A percentile compares a stretch with the other conserved stretches of the same genome.
phyloP scores from a whole-genome alignment of 495 filamentous ascomycete genomes.

The Penicillium alfredii region DNA sequence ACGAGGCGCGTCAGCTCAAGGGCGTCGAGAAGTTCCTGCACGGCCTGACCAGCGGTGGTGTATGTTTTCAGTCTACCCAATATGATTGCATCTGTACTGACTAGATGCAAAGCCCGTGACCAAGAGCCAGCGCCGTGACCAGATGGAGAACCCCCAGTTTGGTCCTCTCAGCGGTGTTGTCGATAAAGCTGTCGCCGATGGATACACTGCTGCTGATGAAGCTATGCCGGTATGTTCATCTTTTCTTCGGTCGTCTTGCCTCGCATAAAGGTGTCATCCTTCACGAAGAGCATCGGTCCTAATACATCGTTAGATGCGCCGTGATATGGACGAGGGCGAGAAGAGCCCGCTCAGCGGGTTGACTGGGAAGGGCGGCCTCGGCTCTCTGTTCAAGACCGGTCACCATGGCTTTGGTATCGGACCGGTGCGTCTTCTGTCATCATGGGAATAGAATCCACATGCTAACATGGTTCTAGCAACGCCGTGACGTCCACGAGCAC shows the following conservation, averaged over 20 bases:
- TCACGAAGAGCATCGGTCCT: background rate
- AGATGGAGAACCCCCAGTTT: background rate
- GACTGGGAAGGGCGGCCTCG: conserved; percentile 14
- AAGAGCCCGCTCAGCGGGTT: conserved; percentile 9
- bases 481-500: conserved; percentile 10
- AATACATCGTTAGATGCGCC: background rate
- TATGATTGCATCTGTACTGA: background rate
- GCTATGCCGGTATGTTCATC: conserved; percentile 1
- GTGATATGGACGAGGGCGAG: conserved; percentile 1
- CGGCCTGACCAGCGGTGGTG: conserved; percentile 6
- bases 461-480: conserved; percentile 15
- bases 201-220: background rate
- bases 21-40: conserved; percentile 3
- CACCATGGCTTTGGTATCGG: conserved; percentile 22
- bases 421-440: conserved; percentile 15
- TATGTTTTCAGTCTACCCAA: background rate
- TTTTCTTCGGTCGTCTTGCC: too few relatives aligned
- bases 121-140: conserved; percentile 2
- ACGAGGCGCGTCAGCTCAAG: background rate
- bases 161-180: background rate
- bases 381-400: conserved; percentile 11
- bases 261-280: too few relatives aligned
- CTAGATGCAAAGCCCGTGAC: conserved; percentile 1
- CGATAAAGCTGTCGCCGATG: conserved; percentile 1
- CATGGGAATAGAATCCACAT: background rate